Evolutionary conservation across 768 basidiomycete genomes (phyloP), one percentile per base, ranked within the genome.

Genomic region (Multifurca ochricompacta): DNA sequence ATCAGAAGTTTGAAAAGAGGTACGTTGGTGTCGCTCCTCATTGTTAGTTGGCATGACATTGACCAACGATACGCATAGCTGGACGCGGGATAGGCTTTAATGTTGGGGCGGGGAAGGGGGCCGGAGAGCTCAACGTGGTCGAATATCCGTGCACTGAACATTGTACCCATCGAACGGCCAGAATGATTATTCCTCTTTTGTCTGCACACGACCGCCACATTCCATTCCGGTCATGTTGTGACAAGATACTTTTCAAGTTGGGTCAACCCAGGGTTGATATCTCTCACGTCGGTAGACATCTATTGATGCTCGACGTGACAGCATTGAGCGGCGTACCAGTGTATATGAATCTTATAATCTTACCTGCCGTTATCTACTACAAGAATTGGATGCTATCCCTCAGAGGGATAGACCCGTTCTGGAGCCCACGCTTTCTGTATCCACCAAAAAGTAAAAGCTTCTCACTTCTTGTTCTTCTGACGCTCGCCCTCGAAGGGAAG

Each of bases 1-100:
- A 83, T 72, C 82, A 85, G 66, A 83, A 80, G 62, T 89, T 91
- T 62, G 77, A 83, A 7, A 85, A 82, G 74, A 80, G 75, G 89
- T 85, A 43, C 51, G 81, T 67, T 51, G 28, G 53, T 46, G 1
- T 43, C 7, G 18, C 50, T 16, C 9, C 21, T 34, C 9, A 18
- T 9, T 34, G 39, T 30, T n/a, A n/a, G n/a, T n/a, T 61, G 57
- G 54, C 49, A 40, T 48, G 47, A 45, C 53, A 27, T 43, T 54
- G 9, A 40, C 56, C 53, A 31, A 48, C 47, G 27, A 46, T 54
- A 46, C 23, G 23, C 53, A 3, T 63, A 91, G 88, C 65, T 91
- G 88, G 87, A 71, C 77, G 53, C 80, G 89, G 59, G 83, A 82
- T 66, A 87, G 78, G 69, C 73, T 89, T 63, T 91, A 78, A 53